Evolutionary conservation across 139 green algal species (phyloP).

Genomic region (Chlorella ohadii): DNA sequence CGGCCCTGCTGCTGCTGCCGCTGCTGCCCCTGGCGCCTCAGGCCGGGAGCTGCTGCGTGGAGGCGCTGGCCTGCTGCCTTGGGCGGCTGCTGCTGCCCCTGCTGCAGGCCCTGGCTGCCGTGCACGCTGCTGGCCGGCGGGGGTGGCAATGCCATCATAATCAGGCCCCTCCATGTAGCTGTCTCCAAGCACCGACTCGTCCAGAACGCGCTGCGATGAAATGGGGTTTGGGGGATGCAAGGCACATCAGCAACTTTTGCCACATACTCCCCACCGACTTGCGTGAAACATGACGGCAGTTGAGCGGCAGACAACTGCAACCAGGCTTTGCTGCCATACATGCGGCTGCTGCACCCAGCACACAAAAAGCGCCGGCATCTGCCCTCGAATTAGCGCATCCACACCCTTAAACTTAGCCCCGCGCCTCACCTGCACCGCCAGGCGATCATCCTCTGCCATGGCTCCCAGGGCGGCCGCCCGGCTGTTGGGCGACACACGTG

Average conservation of each 20-base stretch:
- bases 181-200: slow-evolving; percentile 38
- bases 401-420: too few relatives aligned
- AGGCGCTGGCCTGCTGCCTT: not conserved
- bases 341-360: too few relatives aligned
- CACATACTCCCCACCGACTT: too few relatives aligned
- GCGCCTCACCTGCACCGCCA: slow-evolving; percentile 46
- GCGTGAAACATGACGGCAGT: too few relatives aligned
- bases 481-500: slow-evolving; percentile 22
- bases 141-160: not conserved
- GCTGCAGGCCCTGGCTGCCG: not conserved
- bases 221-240: too few relatives aligned
- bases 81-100: not conserved
- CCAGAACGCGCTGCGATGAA: slow-evolving; percentile 47
- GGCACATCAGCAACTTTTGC: too few relatives aligned
- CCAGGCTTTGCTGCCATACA: too few relatives aligned
- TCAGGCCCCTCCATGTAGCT: not conserved
- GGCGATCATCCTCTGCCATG: slow-evolving; percentile 55
- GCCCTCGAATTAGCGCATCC: too few relatives aligned
- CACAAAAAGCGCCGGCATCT: too few relatives aligned
- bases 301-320: too few relatives aligned
- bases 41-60: too few relatives aligned
- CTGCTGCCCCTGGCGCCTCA: too few relatives aligned
- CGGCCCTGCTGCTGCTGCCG: not conserved
- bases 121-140: not conserved
- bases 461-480: slow-evolving; percentile 39